These are phyloP conservation scores for Hypoxylon crocopeplum DNA, from an alignment of 495 filamentous ascomycete species.

Conservation along the genomic window DNA sequence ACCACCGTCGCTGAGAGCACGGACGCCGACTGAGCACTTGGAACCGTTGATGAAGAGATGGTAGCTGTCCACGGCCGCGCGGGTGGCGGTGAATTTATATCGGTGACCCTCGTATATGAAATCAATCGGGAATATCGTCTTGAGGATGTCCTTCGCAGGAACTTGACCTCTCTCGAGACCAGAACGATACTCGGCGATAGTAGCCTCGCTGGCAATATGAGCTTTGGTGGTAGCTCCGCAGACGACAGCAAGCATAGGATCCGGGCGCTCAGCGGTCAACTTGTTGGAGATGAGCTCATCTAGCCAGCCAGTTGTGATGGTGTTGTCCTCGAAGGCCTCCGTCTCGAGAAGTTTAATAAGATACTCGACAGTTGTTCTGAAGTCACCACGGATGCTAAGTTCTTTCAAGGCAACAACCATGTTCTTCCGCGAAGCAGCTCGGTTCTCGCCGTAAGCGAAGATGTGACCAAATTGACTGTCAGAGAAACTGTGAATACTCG, in stretches of 20 bases:
- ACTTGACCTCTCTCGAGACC: conserved; percentile 98
- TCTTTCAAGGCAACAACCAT: conserved; percentile 99
- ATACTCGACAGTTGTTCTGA: conserved; percentile 98
- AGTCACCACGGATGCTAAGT: conserved; percentile 98
- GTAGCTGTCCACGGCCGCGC: conserved; percentile 92
- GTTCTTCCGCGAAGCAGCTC: conserved; percentile 94
- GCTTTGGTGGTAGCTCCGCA: conserved; percentile 96
- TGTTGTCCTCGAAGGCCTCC: conserved; percentile 98
- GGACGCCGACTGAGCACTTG: conserved; percentile 91
- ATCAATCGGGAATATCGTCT: conserved; percentile 97
- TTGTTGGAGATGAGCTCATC: conserved; percentile 98
- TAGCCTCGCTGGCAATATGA: conserved; percentile 87
- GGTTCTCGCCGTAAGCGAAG: conserved; percentile 98
- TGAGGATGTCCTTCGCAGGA: conserved; percentile 92
- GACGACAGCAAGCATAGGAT: conserved; percentile 87
- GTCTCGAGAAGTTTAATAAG: conserved; percentile 99
- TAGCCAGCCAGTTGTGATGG: conserved; percentile 98
- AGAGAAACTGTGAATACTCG: conserved; percentile 98
- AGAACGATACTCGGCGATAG: conserved; percentile 82
- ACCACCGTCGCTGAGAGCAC: conserved; percentile 91
- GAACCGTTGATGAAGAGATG: conserved; percentile 99
- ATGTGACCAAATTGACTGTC: conserved; percentile 99
- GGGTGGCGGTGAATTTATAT: conserved; percentile 98
- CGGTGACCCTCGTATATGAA: conserved; percentile 97
- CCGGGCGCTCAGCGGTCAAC: conserved; percentile 93